Base-by-base conservation (phyloP, 2,329 filamentous ascomycete genomes). In the Penicillium brevicompactum region DNA sequence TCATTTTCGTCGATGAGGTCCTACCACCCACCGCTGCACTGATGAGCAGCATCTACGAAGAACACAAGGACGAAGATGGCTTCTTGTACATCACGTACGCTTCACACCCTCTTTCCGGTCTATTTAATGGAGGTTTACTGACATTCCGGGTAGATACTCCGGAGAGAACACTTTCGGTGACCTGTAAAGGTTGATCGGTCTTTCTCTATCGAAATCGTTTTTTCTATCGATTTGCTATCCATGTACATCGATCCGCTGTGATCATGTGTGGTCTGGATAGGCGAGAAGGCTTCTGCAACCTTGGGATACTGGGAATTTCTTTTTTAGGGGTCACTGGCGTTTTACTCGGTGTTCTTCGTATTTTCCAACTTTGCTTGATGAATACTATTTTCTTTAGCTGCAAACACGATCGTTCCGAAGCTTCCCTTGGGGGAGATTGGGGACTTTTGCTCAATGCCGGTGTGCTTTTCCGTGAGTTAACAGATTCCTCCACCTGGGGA, bases 11-110 rank as follows among this genome's bases (percentile, higher is more conserved):
- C 72, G 93, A 97, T 76, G 94, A 97, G 80, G 93, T 97, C 49
- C 85, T 99, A 53, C 94, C 94, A 49, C 94, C 94, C 2, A 97
- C 94, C 8, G 94, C 94, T 57, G 94, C 94, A 56, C 86, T 99
- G 51, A 99, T 99, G 94, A 96, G 92, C 82, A 95, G 90, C 77
- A 97, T 99, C 80, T 99, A 99, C 77, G 94, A 99, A 78, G 93
- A 97, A 79, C 94, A 99, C 86, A 97, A 99, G 83, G 85, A 87
- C 69, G 85, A 88, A 75, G 85, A 87, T 70, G 92, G 91, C 48
- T 96, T 97, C 83, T 84, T 99, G 58, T 99, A 99, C 83, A 99
- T 99, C 81, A 97, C 93, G 83, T 90, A 87, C 56, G 84, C 80
- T 32, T 43, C 38, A 8, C 38, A 10, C 37, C 18, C 42, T 37